Evolutionary conservation across 2,329 filamentous ascomycete species (phyloP).

Genomic region (Scedosporium boydii): DNA sequence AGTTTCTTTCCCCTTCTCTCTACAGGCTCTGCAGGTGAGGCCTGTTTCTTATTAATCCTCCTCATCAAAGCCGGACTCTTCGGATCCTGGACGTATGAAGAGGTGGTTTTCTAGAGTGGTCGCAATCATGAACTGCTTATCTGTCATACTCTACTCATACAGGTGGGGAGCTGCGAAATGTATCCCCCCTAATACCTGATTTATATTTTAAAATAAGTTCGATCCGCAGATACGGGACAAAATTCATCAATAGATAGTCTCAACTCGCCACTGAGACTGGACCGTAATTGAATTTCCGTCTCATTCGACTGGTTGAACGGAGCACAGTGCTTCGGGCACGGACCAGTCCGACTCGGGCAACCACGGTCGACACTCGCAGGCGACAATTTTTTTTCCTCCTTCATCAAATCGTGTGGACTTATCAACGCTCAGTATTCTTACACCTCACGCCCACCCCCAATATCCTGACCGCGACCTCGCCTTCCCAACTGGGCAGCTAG

Average conservation of each 20-base stretch:
- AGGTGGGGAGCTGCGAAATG: too few relatives aligned
- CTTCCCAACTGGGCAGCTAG: not conserved
- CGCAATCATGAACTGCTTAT: not conserved
- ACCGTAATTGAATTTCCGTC: not conserved
- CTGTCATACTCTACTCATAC: not conserved
- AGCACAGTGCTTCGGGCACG: not conserved
- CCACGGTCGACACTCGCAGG: not conserved
- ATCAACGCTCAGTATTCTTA: not conserved
- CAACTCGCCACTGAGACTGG: too few relatives aligned
- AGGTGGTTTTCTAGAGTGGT: too few relatives aligned
- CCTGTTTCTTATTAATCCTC: not conserved
- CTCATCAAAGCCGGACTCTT: not conserved
- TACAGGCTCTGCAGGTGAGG: too few relatives aligned
- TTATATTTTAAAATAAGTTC: too few relatives aligned
- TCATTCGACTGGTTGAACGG: not conserved
- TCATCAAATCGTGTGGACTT: not conserved
- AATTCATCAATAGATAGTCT: too few relatives aligned
- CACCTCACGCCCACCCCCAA: not conserved
- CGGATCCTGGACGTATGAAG: not conserved
- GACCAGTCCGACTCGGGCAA: not conserved
- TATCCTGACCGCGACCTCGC: not conserved
- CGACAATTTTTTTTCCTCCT: conserved; percentile 1
- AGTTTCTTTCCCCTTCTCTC: too few relatives aligned
- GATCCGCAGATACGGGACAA: too few relatives aligned
- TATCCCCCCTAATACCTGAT: too few relatives aligned